phyloP scores from a whole-genome alignment of 805 yeast genomes.

The Monosporozyma servazzii region DNA sequence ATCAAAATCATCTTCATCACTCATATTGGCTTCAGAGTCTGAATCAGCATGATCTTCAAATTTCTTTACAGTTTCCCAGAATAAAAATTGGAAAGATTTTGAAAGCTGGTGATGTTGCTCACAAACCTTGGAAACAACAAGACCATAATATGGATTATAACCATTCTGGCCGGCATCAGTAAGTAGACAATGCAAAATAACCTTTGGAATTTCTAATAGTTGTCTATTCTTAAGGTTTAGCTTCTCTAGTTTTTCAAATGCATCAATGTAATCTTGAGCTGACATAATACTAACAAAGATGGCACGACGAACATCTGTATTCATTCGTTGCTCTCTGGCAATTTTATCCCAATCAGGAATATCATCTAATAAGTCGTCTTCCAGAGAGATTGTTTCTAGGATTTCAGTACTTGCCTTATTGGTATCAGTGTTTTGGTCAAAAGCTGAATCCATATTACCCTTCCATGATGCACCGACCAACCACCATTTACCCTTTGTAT shows the following conservation, averaged over 20 bases:
- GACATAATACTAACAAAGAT: constrained; percentile 92
- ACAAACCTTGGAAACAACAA: constrained; percentile 69
- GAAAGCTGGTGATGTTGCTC: constrained; percentile 56
- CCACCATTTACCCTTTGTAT: constrained; percentile 96
- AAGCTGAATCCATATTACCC: constrained; percentile 40
- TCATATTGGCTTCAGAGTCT: constrained; percentile 25
- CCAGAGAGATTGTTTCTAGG: constrained; percentile 32
- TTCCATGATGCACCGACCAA: constrained; percentile 96
- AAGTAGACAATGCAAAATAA: constrained; percentile 76
- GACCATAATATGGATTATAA: constrained; percentile 84
- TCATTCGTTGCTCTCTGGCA: constrained; percentile 84
- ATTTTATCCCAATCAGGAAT: constrained; percentile 83
- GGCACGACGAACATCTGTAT: constrained; percentile 90
- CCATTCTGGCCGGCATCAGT: constrained; percentile 48
- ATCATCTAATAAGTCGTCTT: constrained; percentile 54
- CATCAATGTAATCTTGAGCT: constrained; percentile 84
- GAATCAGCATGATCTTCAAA: constrained; percentile 47
- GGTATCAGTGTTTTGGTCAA: constrained; percentile 13
- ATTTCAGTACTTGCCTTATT: constrained; percentile 14
- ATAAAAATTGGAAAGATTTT: constrained; percentile 77
- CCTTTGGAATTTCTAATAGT: constrained; percentile 77
- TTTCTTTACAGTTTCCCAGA: constrained; percentile 80
- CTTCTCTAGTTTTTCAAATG: constrained; percentile 73
- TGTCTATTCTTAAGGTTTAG: constrained; percentile 69
- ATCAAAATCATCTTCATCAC: constrained; percentile 26